These are phyloP conservation scores for Podaxis carcinomalis DNA, from an alignment of 768 basidiomycete genomes.

Conservation along the genomic window DNA sequence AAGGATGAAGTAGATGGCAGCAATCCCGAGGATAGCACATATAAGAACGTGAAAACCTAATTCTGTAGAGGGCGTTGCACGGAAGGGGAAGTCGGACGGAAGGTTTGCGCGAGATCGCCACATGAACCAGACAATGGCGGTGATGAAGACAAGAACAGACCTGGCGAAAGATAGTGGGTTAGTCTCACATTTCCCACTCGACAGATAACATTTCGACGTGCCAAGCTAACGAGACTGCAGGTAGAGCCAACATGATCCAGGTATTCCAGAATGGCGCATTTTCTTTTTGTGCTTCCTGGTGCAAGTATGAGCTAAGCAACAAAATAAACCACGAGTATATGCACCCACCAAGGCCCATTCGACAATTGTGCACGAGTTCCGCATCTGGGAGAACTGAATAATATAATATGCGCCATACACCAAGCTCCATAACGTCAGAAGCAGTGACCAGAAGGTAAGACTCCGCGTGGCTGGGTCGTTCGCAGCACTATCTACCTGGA, in stretches of 20 bases:
- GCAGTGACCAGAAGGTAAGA: neutral
- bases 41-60: neutral
- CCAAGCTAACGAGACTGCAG: slow-evolving; percentile 60
- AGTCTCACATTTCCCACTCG: too few relatives aligned
- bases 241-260: slow-evolving; percentile 61
- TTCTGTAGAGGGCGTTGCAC: neutral
- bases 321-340: neutral
- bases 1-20: neutral
- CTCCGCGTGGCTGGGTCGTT: neutral
- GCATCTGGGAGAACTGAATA: neutral
- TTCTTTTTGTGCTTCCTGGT: slow-evolving; percentile 46
- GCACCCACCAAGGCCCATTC: slow-evolving; percentile 53
- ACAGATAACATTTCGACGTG: slow-evolving; percentile 15
- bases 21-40: neutral
- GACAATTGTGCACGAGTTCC: slow-evolving; percentile 55
- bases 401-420: slow-evolving; percentile 1
- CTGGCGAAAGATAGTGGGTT: neutral
- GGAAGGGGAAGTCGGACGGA: neutral
- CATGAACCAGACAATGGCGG: neutral
- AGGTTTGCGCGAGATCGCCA: neutral
- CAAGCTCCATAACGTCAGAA: neutral
- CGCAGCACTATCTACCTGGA: neutral
- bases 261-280: slow-evolving; percentile 48
- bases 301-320: neutral
- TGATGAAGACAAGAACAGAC: neutral